A percentile compares a stretch with the other conserved stretches of the same genome.
phyloP scores from a whole-genome alignment of 2,329 filamentous ascomycete genomes.

The Scedosporium boydii region DNA sequence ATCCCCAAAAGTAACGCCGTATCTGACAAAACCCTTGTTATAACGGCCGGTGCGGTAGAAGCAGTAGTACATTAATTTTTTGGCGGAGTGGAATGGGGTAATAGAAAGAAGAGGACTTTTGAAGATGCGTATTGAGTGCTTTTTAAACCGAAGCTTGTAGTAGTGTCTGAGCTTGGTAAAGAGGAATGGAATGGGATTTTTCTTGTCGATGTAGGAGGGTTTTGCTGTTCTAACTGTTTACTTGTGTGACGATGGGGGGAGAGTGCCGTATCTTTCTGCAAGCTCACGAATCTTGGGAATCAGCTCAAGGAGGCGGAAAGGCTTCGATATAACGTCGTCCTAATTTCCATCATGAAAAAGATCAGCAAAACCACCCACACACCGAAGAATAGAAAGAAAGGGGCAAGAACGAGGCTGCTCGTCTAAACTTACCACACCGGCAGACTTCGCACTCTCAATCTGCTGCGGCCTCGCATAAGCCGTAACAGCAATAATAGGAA shows the following conservation, averaged over 20 bases:
- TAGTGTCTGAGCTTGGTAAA: not conserved
- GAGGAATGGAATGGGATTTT: not conserved
- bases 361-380: not conserved
- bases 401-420: not conserved
- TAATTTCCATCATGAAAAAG: constrained; percentile 16
- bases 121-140: too few relatives aligned
- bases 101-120: too few relatives aligned
- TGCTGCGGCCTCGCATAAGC: constrained; percentile 57
- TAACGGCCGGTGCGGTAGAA: too few relatives aligned
- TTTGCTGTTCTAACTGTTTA: not conserved
- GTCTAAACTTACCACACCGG: constrained; percentile 53
- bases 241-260: not conserved
- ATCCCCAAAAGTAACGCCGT: too few relatives aligned
- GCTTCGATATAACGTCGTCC: constrained; percentile 72
- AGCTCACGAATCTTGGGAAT: constrained; percentile 57
- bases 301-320: constrained; percentile 65
- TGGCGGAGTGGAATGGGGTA: too few relatives aligned
- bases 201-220: too few relatives aligned
- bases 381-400: not conserved
- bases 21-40: too few relatives aligned
- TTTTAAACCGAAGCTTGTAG: too few relatives aligned
- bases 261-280: constrained; percentile 26
- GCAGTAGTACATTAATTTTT: too few relatives aligned
- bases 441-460: constrained; percentile 58
- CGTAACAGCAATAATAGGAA: constrained; percentile 77